These are phyloP conservation scores for Nectriaceae sp. DNA, from an alignment of 2,329 filamentous ascomycete genomes.

Conservation along the genomic window DNA sequence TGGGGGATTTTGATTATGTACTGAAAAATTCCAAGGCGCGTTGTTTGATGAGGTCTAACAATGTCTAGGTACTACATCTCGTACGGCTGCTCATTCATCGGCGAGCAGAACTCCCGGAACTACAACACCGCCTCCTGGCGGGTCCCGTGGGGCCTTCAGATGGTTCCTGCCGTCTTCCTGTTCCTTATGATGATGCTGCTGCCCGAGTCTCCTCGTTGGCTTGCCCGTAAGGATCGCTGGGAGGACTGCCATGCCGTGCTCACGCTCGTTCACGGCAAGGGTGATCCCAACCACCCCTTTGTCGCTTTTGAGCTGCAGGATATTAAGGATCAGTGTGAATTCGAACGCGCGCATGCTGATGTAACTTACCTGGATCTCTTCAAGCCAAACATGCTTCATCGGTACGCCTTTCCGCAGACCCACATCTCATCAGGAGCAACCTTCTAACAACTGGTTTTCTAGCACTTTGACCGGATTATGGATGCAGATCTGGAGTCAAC, in stretches of 20 bases:
- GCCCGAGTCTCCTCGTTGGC: conserved; percentile 6
- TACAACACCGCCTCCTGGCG: conserved; percentile 9
- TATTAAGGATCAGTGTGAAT: conserved; percentile 72
- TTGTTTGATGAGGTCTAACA: neutral
- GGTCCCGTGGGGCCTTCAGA: conserved; percentile 5
- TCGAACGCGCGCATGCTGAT: conserved; percentile 67
- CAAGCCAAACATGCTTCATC: conserved; percentile 63
- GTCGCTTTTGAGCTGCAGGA: conserved; percentile 69
- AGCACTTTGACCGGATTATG: conserved; percentile 52
- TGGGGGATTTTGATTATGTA: conserved; percentile 51
- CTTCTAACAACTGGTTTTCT: too few relatives aligned
- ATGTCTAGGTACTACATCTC: conserved; percentile 67
- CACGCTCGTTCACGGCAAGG: conserved; percentile 64
- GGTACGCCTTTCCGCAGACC: too few relatives aligned
- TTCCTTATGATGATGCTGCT: neutral
- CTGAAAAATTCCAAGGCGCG: neutral
- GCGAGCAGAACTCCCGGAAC: neutral
- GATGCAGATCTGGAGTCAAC: conserved; percentile 58
- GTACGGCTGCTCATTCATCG: conserved; percentile 63
- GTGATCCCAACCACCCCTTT: conserved; percentile 64
- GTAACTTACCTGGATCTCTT: conserved; percentile 74
- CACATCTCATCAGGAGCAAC: too few relatives aligned
- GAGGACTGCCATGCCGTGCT: conserved; percentile 48
- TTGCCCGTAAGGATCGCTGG: conserved; percentile 1
- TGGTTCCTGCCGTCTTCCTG: conserved; percentile 1